Evolutionary conservation across 139 green algal species (phyloP).

Genomic region (Nannochloris sp.): DNA sequence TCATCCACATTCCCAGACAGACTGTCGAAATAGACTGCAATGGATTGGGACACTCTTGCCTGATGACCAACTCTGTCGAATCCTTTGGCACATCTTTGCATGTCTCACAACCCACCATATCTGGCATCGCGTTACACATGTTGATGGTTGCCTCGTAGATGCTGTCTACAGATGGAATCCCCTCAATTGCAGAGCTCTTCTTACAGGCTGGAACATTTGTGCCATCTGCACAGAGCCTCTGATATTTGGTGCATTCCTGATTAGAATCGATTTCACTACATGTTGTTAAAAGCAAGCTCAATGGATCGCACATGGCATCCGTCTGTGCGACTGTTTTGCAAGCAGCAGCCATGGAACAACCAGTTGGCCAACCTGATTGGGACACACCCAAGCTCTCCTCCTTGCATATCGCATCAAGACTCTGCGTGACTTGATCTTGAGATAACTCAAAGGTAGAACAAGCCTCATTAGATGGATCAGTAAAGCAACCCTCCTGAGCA

Average conservation of each 20-base stretch:
- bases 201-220: not conserved
- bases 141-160: not conserved
- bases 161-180: not conserved
- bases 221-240: not conserved
- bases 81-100: not conserved
- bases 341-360: constrained; percentile 18
- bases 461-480: not conserved
- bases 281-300: not conserved
- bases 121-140: not conserved
- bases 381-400: not conserved
- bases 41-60: not conserved
- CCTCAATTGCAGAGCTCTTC: not conserved
- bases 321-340: constrained; percentile 7
- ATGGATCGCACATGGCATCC: not conserved
- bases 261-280: not conserved
- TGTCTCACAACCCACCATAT: not conserved
- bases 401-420: not conserved
- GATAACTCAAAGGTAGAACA: not conserved
- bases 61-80: not conserved
- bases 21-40: constrained; percentile 1
- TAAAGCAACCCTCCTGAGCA: not conserved
- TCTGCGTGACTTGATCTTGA: not conserved
- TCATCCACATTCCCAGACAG: not conserved
- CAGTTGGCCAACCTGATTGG: constrained; percentile 4
- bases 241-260: not conserved